These are phyloP conservation scores for Glomus cerebriforme DNA, from an alignment of 192 early-diverging fungal genomes.

Conservation along the genomic window DNA sequence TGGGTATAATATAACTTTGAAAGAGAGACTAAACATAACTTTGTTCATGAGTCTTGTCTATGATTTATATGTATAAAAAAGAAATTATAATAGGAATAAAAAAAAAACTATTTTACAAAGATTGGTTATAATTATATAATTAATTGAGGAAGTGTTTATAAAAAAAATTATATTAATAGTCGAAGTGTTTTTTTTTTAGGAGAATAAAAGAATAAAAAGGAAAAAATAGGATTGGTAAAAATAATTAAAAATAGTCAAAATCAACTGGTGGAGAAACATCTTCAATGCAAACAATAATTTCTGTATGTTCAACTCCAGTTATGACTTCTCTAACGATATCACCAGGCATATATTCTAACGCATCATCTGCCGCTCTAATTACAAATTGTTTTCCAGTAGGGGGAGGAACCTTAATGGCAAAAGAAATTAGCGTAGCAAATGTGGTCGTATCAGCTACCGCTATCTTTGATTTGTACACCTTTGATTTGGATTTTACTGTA, in stretches of 20 bases:
- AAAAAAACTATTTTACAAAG: too few species aligned
- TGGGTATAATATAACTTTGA: too few species aligned
- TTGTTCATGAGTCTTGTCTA: too few species aligned
- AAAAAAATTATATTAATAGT: background rate
- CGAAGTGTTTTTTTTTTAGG: background rate
- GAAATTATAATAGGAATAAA: too few species aligned
- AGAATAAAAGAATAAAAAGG: background rate
- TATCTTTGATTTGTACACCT: slow-evolving; percentile 23
- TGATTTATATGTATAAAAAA: too few species aligned
- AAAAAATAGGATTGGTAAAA: too few species aligned
- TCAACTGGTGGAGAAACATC: background rate
- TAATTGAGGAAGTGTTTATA: too few species aligned
- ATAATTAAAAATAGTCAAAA: background rate
- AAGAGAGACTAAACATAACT: too few species aligned
- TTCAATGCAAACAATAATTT: background rate
- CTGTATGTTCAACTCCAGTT: background rate
- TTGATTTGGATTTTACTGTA: background rate
- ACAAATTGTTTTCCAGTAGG: slow-evolving; percentile 26
- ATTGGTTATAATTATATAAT: too few species aligned
- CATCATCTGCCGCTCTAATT: background rate
- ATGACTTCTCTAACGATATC: background rate
- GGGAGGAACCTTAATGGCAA: slow-evolving; percentile 3
- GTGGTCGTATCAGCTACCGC: slow-evolving; percentile 2
- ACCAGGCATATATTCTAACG: background rate
- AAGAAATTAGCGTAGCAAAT: background rate